Evolutionary conservation across 2,329 filamentous ascomycete genomes (phyloP).

Genomic region (Phaeosphaeria sp.): DNA sequence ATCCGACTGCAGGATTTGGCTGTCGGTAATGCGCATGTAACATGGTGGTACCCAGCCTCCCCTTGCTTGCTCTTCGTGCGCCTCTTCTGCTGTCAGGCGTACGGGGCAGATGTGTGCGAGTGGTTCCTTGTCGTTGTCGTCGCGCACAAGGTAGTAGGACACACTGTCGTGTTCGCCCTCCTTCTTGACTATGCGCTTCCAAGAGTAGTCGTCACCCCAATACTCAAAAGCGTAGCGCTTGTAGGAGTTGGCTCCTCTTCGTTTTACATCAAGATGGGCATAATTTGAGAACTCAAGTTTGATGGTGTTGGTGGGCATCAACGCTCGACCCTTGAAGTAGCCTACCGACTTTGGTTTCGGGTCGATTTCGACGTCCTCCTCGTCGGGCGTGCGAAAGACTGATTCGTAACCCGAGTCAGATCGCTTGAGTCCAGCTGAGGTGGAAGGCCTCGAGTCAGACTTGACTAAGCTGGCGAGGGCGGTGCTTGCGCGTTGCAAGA

Average conservation of each 20-base stretch:
- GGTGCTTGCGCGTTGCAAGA: slow-evolving; percentile 65
- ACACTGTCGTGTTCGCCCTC: slow-evolving; percentile 66
- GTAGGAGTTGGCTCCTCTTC: slow-evolving; percentile 68
- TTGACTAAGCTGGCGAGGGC: slow-evolving; percentile 65
- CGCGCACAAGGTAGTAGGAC: slow-evolving; percentile 80
- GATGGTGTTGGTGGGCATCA: slow-evolving; percentile 74
- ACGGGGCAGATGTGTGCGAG: slow-evolving; percentile 88
- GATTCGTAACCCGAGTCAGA: slow-evolving; percentile 67
- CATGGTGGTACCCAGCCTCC: slow-evolving; percentile 92
- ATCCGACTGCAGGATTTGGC: slow-evolving; percentile 69
- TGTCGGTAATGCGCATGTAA: slow-evolving; percentile 87
- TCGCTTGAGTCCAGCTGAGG: slow-evolving; percentile 56
- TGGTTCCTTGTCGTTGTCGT: slow-evolving; percentile 64
- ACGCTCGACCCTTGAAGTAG: slow-evolving; percentile 48
- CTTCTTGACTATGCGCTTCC: slow-evolving; percentile 77
- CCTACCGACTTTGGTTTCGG: slow-evolving; percentile 42
- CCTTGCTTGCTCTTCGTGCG: slow-evolving; percentile 73
- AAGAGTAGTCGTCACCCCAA: slow-evolving; percentile 86
- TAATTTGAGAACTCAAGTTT: slow-evolving; percentile 98
- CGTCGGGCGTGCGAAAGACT: slow-evolving; percentile 33
- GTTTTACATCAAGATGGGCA: slow-evolving; percentile 83
- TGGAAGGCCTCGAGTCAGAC: slow-evolving; percentile 57
- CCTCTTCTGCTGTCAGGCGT: slow-evolving; percentile 73
- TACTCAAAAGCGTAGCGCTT: slow-evolving; percentile 93
- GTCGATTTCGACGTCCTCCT: slow-evolving; percentile 24